Evolutionary conservation across 768 basidiomycete genomes (phyloP).

Genomic region (Lentinula sp.): DNA sequence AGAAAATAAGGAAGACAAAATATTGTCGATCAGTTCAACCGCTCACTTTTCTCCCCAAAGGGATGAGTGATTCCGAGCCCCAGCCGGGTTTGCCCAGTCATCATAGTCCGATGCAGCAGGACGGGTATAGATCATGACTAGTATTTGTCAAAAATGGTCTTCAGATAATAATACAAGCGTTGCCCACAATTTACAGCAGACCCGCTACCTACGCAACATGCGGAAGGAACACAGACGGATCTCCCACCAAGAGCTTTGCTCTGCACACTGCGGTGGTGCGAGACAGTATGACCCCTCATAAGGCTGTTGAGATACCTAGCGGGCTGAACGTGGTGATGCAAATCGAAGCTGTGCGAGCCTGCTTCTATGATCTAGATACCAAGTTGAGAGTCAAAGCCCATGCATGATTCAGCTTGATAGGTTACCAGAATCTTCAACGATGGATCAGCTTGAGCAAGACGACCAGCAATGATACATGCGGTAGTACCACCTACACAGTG

Average conservation of each 20-base stretch:
- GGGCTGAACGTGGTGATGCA: slow-evolving; percentile 32
- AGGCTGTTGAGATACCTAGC: slow-evolving; percentile 28
- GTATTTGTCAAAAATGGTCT: neutral
- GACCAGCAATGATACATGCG: slow-evolving; percentile 31
- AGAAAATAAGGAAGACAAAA: neutral
- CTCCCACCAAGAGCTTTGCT: slow-evolving; percentile 26
- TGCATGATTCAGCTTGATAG: slow-evolving; percentile 20
- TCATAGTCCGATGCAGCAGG: slow-evolving; percentile 40
- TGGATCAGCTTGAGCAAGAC: slow-evolving; percentile 30
- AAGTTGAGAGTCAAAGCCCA: neutral
- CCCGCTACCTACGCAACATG: slow-evolving; percentile 38
- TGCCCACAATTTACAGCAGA: slow-evolving; percentile 38
- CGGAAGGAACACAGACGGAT: slow-evolving; percentile 21
- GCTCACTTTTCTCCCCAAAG: slow-evolving; percentile 34
- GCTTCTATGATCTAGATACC: slow-evolving; percentile 26
- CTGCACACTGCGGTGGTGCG: slow-evolving; percentile 24
- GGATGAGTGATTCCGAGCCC: slow-evolving; percentile 38
- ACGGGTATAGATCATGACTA: slow-evolving; percentile 33
- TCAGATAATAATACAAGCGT: neutral
- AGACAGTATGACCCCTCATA: slow-evolving; percentile 25
- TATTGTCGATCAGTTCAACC: neutral
- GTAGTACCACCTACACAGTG: slow-evolving; percentile 22
- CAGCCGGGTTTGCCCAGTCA: slow-evolving; percentile 40
- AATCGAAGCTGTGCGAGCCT: slow-evolving; percentile 29
- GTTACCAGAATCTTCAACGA: slow-evolving; percentile 30